Percentiles rank a stretch among this genome's conserved stretches.
Evolutionary conservation across 2,329 filamentous ascomycete genomes (phyloP).

Genomic region (Pseudocercospora macadamiae): DNA sequence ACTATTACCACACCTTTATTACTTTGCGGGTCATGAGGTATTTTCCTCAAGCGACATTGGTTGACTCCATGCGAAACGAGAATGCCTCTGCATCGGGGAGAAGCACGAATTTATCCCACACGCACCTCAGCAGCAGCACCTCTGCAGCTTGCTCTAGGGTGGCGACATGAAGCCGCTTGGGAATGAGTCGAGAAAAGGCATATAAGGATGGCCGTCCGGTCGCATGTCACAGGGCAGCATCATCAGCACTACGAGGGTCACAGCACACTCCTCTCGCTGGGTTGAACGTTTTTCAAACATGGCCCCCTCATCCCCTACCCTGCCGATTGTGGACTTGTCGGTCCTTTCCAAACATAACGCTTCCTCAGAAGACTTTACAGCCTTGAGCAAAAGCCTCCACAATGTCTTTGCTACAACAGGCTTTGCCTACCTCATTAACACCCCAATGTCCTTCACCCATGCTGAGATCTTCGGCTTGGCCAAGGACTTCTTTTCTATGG

Average conservation of each 20-base stretch:
- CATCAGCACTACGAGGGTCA: background rate
- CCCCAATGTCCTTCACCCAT: slow-evolving; percentile 47
- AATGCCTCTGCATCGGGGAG: too few relatives aligned
- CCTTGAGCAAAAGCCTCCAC: slow-evolving; percentile 44
- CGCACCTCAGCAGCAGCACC: too few relatives aligned
- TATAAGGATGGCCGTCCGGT: too few relatives aligned
- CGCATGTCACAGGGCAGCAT: too few relatives aligned
- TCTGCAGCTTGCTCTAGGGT: too few relatives aligned
- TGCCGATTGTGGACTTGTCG: slow-evolving; percentile 48
- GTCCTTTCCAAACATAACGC: slow-evolving; percentile 36
- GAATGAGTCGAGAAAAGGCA: background rate
- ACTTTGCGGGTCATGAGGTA: background rate
- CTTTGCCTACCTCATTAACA: slow-evolving; percentile 51
- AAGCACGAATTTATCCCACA: too few relatives aligned
- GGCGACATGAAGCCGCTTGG: too few relatives aligned
- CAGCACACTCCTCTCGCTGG: background rate
- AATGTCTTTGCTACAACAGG: slow-evolving; percentile 51
- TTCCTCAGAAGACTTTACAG: slow-evolving; percentile 32
- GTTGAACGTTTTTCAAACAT: too few relatives aligned
- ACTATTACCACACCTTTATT: background rate
- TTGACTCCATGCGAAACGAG: background rate
- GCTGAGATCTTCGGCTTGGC: slow-evolving; percentile 48
- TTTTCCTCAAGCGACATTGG: too few relatives aligned
- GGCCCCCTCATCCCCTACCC: slow-evolving; percentile 47
- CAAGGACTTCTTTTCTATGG: slow-evolving; percentile 30